Base-by-base conservation (phyloP, 352 stramenopile species). In the Pythium coloratum region DNA sequence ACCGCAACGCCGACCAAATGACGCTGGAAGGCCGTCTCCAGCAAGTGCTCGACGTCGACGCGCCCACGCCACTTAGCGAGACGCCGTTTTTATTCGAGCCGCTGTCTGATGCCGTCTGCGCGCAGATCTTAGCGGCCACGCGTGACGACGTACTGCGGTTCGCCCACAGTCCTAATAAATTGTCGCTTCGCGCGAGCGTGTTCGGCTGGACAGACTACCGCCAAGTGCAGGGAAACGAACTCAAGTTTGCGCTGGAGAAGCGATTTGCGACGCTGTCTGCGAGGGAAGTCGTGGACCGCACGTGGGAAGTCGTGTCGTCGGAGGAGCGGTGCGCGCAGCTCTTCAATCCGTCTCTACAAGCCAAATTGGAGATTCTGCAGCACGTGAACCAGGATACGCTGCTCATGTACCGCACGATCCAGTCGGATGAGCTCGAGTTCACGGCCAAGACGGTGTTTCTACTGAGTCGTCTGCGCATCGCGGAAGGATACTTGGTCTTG, bases 161-260 rank as follows among this genome's bases (percentile, higher is more conserved):
- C 60, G 55, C 51, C 2, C 72, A 80, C 7, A 70, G 71, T 32
- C 59, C 82, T 20, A 64, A 78, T 56, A 76, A 80, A 18, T 69
- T 79, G 12, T 78, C 64, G 10, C 78, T 79, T 2, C 76, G 78
- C 0, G 76, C 80, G 6, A 79, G 73, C 36, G 80, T 90, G 14
- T 88, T 90, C 71, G 82, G 82, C 30, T 90, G 82, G 82, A 72
- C 71, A 18, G 82, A 90, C 51, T 66, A 75, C n/a, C 73, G 78
- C 3, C 69, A 78, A 18, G 61, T 88, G 0, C 72, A 86, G 7
- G 75, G 73, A 13, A 75, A 85, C 6, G 75, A 69, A 59, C 77
- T 90, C 68, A 76, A 83, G 36, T 90, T 89, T 62, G 79, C 80
- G 44, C 63, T 90, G 0, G 75, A 89, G 57, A 90, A 90, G 57